Base-by-base conservation (phyloP, 768 basidiomycete genomes). In the Lactarius vividus region DNA sequence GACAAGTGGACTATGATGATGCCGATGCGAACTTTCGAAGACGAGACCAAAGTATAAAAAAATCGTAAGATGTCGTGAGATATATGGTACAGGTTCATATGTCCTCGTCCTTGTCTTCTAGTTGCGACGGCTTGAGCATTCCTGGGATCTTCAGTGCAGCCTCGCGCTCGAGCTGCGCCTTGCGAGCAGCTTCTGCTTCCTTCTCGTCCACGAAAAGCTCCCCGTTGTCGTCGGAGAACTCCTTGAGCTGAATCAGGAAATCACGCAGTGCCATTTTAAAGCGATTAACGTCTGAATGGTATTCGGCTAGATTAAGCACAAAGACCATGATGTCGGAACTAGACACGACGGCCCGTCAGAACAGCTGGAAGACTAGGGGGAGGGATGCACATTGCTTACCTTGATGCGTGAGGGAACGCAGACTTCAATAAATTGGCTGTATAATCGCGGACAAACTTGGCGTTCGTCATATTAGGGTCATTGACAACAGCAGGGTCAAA, bases 231-330 rank as follows among this genome's bases (percentile, higher is more conserved):
- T 89, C 92, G 7, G 94, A 94, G 80, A 97, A 98, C 77, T 98
- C 97, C 75, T 97, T 97, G 68, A 99, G 86, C 71, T 95, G 92
- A 71, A 99, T 94, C 63, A 99, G 86, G 88, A 98, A 99, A 78
- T 98, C 97, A 64, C 96, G 92, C 57, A 98, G 82, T 18, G 91
- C 88, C 70, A 93, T 81, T 79, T 98, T 98, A 88, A 98, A 99
- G 70, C 89, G 86, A 71, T 88, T 90, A 77, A 88, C 85, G 72
- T 94, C 91, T 73, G 81, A 87, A 73, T 92, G 84, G 73, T 85
- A 85, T 73, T 92, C 89, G 62, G 85, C 82, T 61, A 94, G 78
- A 59, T 83, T 83, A 33, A 79, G 77, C 53, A 92, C 82, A 71
- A 92, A 93, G n/a, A 81, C 74, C 74, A 85, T 79, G 33, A 93